Evolutionary conservation across 23 red algal species (phyloP).

Genomic region (Gracilaria domingensis): DNA sequence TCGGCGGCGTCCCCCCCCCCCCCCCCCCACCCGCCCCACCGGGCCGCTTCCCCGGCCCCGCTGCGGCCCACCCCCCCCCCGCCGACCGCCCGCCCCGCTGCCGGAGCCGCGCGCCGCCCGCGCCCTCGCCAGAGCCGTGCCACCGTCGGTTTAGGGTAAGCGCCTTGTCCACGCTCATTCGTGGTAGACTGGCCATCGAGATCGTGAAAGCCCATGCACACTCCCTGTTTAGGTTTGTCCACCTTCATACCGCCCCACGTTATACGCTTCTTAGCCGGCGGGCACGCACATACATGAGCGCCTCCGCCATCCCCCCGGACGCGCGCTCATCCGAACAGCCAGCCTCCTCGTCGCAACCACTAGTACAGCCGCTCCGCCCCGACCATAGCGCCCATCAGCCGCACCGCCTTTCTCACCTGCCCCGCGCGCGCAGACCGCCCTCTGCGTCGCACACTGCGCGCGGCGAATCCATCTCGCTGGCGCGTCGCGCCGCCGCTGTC

Average conservation of each 20-base stretch:
- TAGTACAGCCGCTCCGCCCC: neutral
- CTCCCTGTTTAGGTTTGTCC: conserved; percentile 12
- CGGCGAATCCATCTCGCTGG: conserved; percentile 61
- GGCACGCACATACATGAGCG: conserved; percentile 26
- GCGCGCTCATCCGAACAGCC: neutral
- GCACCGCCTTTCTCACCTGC: neutral
- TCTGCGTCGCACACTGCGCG: conserved; percentile 17
- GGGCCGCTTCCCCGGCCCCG: too few species aligned
- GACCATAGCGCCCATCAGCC: neutral
- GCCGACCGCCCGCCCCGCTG: too few species aligned
- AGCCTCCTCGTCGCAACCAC: neutral
- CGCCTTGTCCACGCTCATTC: neutral
- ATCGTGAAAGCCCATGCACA: neutral
- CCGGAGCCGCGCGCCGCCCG: too few species aligned
- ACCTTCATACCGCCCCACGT: conserved; percentile 12
- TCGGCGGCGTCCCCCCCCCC: too few species aligned
- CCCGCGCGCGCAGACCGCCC: neutral
- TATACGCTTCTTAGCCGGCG: neutral
- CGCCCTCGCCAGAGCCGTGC: neutral
- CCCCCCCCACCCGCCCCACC: too few species aligned
- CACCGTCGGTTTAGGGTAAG: conserved; percentile 12
- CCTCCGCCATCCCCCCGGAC: conserved; percentile 22
- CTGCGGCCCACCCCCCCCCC: too few species aligned
- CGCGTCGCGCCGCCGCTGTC: conserved; percentile 50
- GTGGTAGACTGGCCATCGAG: conserved; percentile 3